A percentile compares a stretch with the other conserved stretches of the same genome.
Evolutionary conservation across 805 yeast species (phyloP).

Genomic region (Candida namnaoensis): DNA sequence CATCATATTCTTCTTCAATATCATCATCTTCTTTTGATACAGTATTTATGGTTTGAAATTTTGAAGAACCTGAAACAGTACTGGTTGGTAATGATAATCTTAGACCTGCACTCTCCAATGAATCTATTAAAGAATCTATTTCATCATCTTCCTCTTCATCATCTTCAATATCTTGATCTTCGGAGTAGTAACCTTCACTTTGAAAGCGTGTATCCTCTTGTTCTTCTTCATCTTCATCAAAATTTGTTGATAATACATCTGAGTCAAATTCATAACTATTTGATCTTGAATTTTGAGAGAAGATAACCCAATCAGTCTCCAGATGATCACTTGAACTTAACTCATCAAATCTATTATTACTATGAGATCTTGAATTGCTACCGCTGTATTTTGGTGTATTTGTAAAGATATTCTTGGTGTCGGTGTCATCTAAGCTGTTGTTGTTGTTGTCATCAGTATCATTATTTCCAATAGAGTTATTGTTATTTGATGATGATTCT

Average conservation of each 20-base stretch:
- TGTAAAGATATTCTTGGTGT: no score
- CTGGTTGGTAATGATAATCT: slow-evolving; percentile 10
- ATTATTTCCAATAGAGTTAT: no score
- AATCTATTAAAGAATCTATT: slow-evolving; percentile 17
- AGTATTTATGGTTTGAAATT: slow-evolving; percentile 1
- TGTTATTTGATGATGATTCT: no score
- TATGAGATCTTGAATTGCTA: neutral
- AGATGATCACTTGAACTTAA: neutral
- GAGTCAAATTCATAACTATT: slow-evolving; percentile 3
- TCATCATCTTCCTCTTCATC: slow-evolving; percentile 9
- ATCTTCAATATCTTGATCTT: no score
- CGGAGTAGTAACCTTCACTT: no score
- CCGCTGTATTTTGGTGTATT: neutral
- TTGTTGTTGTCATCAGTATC: no score
- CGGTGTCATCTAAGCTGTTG: no score
- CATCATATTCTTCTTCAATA: no score
- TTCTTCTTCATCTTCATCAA: neutral
- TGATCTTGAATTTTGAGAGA: slow-evolving; percentile 8
- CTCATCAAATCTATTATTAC: neutral
- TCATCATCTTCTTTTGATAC: slow-evolving; percentile 1
- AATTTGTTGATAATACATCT: slow-evolving; percentile 1
- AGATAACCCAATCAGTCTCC: slow-evolving; percentile 18
- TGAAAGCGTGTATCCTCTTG: neutral
- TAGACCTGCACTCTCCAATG: slow-evolving; percentile 9
- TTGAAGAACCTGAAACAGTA: slow-evolving; percentile 6